These are phyloP conservation scores for Colletotrichum sp. DNA, from an alignment of 2,329 filamentous ascomycete species.

Conservation along the genomic window DNA sequence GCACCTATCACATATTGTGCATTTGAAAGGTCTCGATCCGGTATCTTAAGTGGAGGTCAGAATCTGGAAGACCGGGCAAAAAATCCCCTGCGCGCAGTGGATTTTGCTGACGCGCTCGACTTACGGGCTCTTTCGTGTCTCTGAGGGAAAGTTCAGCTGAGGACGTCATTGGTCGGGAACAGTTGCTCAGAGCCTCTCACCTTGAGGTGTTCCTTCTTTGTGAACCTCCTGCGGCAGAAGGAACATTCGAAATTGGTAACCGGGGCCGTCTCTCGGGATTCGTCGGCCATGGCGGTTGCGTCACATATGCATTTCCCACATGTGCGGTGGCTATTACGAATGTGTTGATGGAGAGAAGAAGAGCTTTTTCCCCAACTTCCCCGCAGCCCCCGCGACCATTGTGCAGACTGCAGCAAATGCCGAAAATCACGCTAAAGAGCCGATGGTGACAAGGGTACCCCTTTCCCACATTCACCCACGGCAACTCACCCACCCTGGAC, in stretches of 20 bases:
- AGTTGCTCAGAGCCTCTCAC: not conserved
- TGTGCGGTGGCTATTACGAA: not conserved
- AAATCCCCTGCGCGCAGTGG: not conserved
- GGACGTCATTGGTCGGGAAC: not conserved
- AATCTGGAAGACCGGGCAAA: not conserved
- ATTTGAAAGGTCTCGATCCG: not conserved
- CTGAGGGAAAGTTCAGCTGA: not conserved
- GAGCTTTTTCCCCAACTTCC: not conserved
- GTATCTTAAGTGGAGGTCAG: not conserved
- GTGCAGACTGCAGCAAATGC: not conserved
- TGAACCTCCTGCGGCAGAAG: not conserved
- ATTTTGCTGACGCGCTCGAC: not conserved
- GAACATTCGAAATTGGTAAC: not conserved
- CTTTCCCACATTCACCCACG: not conserved
- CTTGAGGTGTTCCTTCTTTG: constrained; percentile 1
- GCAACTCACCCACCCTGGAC: not conserved
- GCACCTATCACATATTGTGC: not conserved
- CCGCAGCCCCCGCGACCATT: not conserved
- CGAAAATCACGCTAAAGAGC: not conserved
- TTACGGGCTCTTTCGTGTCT: constrained; percentile 3
- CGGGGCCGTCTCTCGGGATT: not conserved
- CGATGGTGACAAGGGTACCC: not conserved
- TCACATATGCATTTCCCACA: not conserved
- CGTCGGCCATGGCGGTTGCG: not conserved
- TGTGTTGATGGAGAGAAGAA: not conserved